Evolutionary conservation across 352 stramenopile genomes (phyloP).

Genomic region (Phytophthora vignae): DNA sequence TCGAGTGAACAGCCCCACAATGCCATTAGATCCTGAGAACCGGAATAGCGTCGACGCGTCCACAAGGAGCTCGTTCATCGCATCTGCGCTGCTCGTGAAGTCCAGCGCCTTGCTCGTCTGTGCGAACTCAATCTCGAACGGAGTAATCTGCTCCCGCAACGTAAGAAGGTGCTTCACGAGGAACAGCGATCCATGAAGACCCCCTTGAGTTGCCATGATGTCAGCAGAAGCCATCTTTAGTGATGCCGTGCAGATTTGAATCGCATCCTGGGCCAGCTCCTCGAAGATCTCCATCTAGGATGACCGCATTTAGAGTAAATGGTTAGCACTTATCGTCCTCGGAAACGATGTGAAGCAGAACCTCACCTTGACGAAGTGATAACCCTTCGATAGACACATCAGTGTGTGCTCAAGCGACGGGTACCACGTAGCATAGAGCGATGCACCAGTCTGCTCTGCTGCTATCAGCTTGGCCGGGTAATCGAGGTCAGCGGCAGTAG

Average conservation of each 20-base stretch:
- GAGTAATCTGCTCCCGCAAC: constrained; percentile 85
- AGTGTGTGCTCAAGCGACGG: constrained; percentile 83
- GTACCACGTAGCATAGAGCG: constrained; percentile 87
- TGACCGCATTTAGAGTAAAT: background rate
- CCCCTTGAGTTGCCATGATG: constrained; percentile 56
- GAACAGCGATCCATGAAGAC: constrained; percentile 76
- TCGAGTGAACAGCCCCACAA: constrained; percentile 71
- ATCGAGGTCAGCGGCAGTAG: constrained; percentile 59
- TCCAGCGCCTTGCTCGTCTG: constrained; percentile 77
- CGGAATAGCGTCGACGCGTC: constrained; percentile 75
- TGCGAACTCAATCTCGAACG: constrained; percentile 86
- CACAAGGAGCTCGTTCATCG: constrained; percentile 73
- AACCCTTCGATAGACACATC: constrained; percentile 88
- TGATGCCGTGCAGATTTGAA: constrained; percentile 80
- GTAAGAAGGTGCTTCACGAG: constrained; percentile 87
- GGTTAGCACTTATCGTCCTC: background rate
- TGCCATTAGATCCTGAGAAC: constrained; percentile 61
- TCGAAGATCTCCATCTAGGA: constrained; percentile 88
- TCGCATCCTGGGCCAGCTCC: constrained; percentile 84
- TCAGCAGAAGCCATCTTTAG: constrained; percentile 82
- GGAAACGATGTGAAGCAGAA: background rate
- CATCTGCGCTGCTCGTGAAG: constrained; percentile 79
- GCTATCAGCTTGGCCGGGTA: constrained; percentile 77
- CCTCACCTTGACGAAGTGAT: constrained; percentile 82
- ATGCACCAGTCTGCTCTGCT: constrained; percentile 33